Percentiles rank a stretch among this genome's conserved stretches.
Conservation (phyloP, 257 asterid species). For the Solanum arcanum region DNA sequence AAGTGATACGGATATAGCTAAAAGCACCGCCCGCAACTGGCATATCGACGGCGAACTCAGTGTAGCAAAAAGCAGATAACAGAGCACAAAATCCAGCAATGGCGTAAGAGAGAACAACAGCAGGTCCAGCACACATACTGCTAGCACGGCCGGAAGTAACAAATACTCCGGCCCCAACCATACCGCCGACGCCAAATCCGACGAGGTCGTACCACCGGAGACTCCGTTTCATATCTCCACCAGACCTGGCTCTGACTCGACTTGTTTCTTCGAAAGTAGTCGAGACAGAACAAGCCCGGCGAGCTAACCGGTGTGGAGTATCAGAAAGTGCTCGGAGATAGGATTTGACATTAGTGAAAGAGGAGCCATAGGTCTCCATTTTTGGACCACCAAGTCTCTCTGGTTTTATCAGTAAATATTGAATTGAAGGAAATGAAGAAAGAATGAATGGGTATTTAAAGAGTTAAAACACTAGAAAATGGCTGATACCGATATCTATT, state of each 20-base stretch:
- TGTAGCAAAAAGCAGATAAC: slow-evolving; percentile 91
- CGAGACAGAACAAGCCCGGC: slow-evolving; percentile 63
- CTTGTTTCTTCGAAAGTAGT: slow-evolving; percentile 49
- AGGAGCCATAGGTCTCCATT: slow-evolving; percentile 17
- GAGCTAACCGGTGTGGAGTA: slow-evolving; percentile 57
- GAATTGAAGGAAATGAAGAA: not conserved
- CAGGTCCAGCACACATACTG: slow-evolving; percentile 65
- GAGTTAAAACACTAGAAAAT: not conserved
- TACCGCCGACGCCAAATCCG: slow-evolving; percentile 83
- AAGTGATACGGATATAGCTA: slow-evolving; percentile 84
- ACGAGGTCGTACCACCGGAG: slow-evolving; percentile 81
- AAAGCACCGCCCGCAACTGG: slow-evolving; percentile 99
- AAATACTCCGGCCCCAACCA: slow-evolving; percentile 98
- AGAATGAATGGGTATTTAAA: not conserved
- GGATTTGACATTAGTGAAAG: slow-evolving; percentile 50
- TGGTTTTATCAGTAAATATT: not conserved
- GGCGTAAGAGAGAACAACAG: slow-evolving; percentile 82
- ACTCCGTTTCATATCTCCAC: slow-evolving; percentile 47
- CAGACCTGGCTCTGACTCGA: slow-evolving; percentile 46
- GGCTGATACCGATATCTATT: not conserved
- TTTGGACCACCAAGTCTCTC: not conserved
- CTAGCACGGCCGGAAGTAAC: slow-evolving; percentile 78
- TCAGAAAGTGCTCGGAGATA: slow-evolving; percentile 74
- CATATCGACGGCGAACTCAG: slow-evolving; percentile 95
- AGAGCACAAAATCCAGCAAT: slow-evolving; percentile 95